Evolutionary conservation across 192 early-diverging fungal genomes (phyloP).

Genomic region (Coemansia sp.): DNA sequence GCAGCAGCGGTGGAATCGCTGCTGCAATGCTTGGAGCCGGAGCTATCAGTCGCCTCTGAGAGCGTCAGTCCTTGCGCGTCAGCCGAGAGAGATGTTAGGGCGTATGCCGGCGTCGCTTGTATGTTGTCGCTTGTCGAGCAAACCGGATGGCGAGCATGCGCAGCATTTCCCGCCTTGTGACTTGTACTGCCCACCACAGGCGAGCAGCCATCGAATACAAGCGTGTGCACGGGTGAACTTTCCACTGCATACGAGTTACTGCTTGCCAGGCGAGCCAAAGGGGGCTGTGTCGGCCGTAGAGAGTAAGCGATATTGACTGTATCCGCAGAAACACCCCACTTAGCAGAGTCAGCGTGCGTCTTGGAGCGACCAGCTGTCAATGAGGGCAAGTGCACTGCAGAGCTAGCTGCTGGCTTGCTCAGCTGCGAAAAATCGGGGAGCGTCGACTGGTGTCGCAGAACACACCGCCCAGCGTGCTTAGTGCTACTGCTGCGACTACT

Average conservation of each 20-base stretch:
- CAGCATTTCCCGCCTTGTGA: neutral
- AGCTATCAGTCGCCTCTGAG: neutral
- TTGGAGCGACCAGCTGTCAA: neutral
- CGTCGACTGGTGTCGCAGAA: constrained; percentile 42
- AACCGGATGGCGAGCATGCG: neutral
- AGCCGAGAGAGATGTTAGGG: constrained; percentile 1
- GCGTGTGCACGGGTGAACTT: constrained; percentile 39
- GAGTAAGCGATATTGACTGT: neutral
- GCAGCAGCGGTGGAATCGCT: neutral
- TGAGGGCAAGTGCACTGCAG: neutral
- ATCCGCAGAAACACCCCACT: neutral
- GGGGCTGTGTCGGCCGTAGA: constrained; percentile 11
- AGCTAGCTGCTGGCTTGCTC: neutral
- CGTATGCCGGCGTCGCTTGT: neutral
- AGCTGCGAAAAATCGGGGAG: constrained; percentile 16
- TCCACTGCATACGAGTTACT: constrained; percentile 20
- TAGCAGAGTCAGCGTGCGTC: too few species aligned
- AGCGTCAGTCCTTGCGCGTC: neutral
- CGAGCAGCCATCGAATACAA: constrained; percentile 23
- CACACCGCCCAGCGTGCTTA: constrained; percentile 4
- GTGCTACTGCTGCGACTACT: constrained; percentile 18
- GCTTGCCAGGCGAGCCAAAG: constrained; percentile 40
- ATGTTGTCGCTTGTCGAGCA: neutral
- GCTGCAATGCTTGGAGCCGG: neutral
- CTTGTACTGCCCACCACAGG: neutral